A percentile compares a stretch with the other conserved stretches of the same genome.
phyloP scores from a whole-genome alignment of 2,329 filamentous ascomycete species.

The Chaetoscypha palmicola region DNA sequence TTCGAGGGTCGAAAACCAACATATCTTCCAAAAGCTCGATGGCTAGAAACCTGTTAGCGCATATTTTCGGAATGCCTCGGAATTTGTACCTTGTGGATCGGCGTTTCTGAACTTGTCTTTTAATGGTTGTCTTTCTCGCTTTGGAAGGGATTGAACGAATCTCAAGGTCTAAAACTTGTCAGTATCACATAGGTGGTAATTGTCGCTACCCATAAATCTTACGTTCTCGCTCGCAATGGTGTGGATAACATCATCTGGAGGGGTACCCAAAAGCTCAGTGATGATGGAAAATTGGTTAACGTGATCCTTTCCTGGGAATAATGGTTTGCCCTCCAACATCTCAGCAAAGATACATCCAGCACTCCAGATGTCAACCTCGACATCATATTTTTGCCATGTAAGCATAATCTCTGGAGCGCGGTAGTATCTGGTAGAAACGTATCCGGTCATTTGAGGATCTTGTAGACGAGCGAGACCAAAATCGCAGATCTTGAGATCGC shows the following conservation, averaged over 20 bases:
- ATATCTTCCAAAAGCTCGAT: slow-evolving; percentile 92
- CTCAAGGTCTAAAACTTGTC: slow-evolving; percentile 63
- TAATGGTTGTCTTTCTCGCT: slow-evolving; percentile 84
- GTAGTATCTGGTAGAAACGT: slow-evolving; percentile 98
- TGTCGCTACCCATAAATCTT: slow-evolving; percentile 32
- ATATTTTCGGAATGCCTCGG: not conserved
- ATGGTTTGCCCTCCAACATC: slow-evolving; percentile 96
- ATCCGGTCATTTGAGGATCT: slow-evolving; percentile 98
- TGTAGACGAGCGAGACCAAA: slow-evolving; percentile 96
- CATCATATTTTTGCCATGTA: slow-evolving; percentile 99
- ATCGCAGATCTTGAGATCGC: slow-evolving; percentile 98
- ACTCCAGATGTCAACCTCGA: slow-evolving; percentile 99
- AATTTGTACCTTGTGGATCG: slow-evolving; percentile 63
- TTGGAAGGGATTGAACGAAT: slow-evolving; percentile 95
- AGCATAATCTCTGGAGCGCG: slow-evolving; percentile 99
- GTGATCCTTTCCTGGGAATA: slow-evolving; percentile 98
- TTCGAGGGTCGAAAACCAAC: slow-evolving; percentile 98
- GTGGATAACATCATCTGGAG: slow-evolving; percentile 96
- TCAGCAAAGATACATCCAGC: slow-evolving; percentile 98
- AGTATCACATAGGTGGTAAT: slow-evolving; percentile 20
- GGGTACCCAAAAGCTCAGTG: slow-evolving; percentile 91
- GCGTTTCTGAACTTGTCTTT: slow-evolving; percentile 91
- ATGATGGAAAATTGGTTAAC: slow-evolving; percentile 99
- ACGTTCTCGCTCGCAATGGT: slow-evolving; percentile 98
- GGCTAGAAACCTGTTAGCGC: slow-evolving; percentile 46